These are phyloP conservation scores for Talaromyces sp. DNA, from an alignment of 2,329 filamentous ascomycete species.

Conservation along the genomic window DNA sequence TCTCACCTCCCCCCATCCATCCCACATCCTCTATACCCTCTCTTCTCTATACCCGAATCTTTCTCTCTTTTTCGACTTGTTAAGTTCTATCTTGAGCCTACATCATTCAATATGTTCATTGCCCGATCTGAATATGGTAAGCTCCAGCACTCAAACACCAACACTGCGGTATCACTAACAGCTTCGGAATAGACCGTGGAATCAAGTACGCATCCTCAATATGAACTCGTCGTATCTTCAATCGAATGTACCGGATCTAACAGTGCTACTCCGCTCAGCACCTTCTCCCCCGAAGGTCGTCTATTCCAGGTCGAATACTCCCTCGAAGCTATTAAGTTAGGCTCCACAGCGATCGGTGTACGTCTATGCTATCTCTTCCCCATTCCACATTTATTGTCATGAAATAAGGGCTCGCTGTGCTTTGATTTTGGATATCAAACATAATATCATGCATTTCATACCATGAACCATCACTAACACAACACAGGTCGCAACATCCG, in stretches of 20 bases:
- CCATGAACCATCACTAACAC: not conserved
- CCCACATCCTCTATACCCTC: conserved; percentile 1
- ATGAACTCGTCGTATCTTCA: not conserved
- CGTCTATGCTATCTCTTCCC: conserved; percentile 27
- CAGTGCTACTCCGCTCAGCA: conserved; percentile 58
- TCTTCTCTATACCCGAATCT: conserved; percentile 1
- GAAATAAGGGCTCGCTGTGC: not conserved
- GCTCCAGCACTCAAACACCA: conserved; percentile 40
- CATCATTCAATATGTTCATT: conserved; percentile 86
- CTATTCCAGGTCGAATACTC: conserved; percentile 99
- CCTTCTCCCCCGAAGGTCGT: conserved; percentile 98
- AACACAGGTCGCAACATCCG: conserved; percentile 76
- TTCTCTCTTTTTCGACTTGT: not conserved
- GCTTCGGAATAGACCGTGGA: conserved; percentile 56
- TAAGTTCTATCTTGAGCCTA: not conserved
- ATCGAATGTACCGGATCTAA: conserved; percentile 22
- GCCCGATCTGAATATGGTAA: conserved; percentile 99
- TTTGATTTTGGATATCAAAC: not conserved
- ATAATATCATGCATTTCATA: too few relatives aligned
- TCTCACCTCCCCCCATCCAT: conserved; percentile 9
- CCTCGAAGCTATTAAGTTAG: conserved; percentile 99
- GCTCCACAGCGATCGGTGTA: conserved; percentile 95
- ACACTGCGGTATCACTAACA: conserved; percentile 40
- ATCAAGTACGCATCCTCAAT: conserved; percentile 74
- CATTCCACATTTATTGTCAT: not conserved